Evolutionary conservation across 495 filamentous ascomycete species (phyloP), one percentile per base, ranked within the genome.

Genomic region (Bryoglossum gracile): DNA sequence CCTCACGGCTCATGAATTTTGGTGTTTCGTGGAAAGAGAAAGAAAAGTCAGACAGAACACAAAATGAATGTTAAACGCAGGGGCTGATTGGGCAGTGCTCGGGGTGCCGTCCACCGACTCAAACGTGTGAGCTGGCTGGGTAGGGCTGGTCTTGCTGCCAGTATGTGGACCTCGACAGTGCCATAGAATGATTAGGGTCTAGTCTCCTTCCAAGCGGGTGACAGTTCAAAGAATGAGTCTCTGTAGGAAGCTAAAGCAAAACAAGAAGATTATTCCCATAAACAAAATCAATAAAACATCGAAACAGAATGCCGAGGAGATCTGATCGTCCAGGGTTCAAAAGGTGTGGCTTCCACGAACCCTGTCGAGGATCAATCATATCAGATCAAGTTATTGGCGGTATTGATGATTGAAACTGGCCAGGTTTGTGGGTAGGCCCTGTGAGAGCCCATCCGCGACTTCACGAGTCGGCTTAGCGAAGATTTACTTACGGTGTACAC

Each of bases 291-390:
- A 55, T 47, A 55, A 46, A 42, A 32, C 30, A 11, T 43, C 35
- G 53, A 55, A 51, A 55, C 53, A 46, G 24, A 48, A 30, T 51
- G 41, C 36, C 46, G 53, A 55, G 53, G 47, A 46, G 24, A 19
- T 43, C 25, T 42, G 38, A 50, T 42, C 38, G 17, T 24, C 13
- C 24, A 19, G 6, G 21, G 30, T 13, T 37, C 28, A 4, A 25
- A 8, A 11, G 6, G 23, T 11, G 25, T 5, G 23, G 21, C 21
- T 9, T 10, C 8, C 35, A 38, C 23, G 25, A 19, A 24, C 24
- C 23, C 33, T 9, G 25, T 14, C 2, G 35, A 10, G n/a, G 37
- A 47, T 44, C 38, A 28, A 43, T 30, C 39, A 39, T 48, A 54
- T 48, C 37, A 54, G 22, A 54, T 48, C 32, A 8, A 21, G 17